Conservation (phyloP, 805 yeast species). For the Starmerella bombicola region DNA sequence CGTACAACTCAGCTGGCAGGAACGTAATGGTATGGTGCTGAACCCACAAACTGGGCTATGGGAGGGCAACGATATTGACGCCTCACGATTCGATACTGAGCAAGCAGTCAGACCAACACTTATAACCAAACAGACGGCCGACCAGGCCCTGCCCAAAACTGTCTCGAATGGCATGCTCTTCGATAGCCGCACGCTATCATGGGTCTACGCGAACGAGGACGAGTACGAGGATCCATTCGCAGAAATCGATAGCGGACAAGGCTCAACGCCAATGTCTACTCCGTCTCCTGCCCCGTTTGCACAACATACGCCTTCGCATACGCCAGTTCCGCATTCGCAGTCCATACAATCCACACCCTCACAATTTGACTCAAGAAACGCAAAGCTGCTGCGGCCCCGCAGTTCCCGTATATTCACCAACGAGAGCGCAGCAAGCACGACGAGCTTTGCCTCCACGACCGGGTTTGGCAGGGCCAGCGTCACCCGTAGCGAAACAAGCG, state of each 20-base stretch:
- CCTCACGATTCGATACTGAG: slow-evolving; percentile 16
- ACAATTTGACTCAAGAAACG: not conserved
- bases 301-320: not conserved
- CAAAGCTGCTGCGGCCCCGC: slow-evolving; percentile 1
- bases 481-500: slow-evolving; percentile 19
- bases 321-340: not conserved
- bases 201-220: slow-evolving; percentile 21
- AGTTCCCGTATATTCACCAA: slow-evolving; percentile 4
- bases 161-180: slow-evolving; percentile 20
- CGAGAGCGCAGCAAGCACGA: slow-evolving; percentile 13
- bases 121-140: slow-evolving; percentile 9
- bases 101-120: slow-evolving; percentile 15
- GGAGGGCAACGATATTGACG: slow-evolving; percentile 24
- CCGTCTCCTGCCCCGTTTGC: slow-evolving; percentile 1
- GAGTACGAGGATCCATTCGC: slow-evolving; percentile 24
- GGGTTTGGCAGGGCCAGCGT: slow-evolving; percentile 13
- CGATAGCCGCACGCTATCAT: slow-evolving; percentile 20
- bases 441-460: slow-evolving; percentile 6
- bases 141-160: not conserved
- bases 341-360: not conserved
- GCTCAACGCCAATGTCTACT: slow-evolving; percentile 11
- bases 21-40: slow-evolving; percentile 23
- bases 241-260: slow-evolving; percentile 18
- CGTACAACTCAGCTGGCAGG: slow-evolving; percentile 9
- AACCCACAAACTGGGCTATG: slow-evolving; percentile 22